Evolutionary conservation across 805 yeast species (phyloP).

Genomic region (Candida stauntonica): DNA sequence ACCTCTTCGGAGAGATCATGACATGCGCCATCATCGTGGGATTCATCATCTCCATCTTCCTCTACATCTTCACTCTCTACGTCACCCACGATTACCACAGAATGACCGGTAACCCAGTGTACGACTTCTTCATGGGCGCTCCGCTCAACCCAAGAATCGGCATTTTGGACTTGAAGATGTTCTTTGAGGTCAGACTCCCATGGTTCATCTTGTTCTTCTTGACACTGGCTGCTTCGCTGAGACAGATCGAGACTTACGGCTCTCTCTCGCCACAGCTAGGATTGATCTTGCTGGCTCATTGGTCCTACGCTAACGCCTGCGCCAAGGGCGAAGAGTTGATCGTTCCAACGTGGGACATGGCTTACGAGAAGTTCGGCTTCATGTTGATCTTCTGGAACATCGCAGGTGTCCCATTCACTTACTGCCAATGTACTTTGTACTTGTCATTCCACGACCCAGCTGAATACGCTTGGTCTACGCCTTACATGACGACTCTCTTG

Average conservation of each 20-base stretch:
- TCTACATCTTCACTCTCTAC: conserved; percentile 64
- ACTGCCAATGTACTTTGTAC: conserved; percentile 88
- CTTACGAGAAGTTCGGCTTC: conserved; percentile 98
- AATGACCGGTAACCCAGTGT: conserved; percentile 86
- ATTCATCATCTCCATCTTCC: conserved; percentile 55
- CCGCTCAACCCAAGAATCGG: conserved; percentile 96
- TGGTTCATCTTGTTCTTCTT: conserved; percentile 89
- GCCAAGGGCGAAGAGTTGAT: conserved; percentile 96
- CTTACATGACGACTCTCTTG: conserved; percentile 55
- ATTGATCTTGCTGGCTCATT: conserved; percentile 76
- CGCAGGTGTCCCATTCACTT: conserved; percentile 98
- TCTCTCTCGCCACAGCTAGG: conserved; percentile 70
- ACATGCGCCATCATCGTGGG: conserved; percentile 84
- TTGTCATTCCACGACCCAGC: conserved; percentile 77
- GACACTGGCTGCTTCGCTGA: conserved; percentile 66
- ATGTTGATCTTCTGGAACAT: conserved; percentile 98
- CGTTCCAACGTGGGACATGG: conserved; percentile 99
- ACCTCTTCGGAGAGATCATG: conserved; percentile 88
- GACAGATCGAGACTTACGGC: conserved; percentile 82
- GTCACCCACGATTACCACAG: conserved; percentile 77
- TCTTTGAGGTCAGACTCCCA: conserved; percentile 94
- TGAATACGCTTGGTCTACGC: conserved; percentile 71
- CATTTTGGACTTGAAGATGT: conserved; percentile 89
- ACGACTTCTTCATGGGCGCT: conserved; percentile 96
- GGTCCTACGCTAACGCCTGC: conserved; percentile 95